Evolutionary conservation across 139 green algal genomes (phyloP).

Genomic region (Nannochloris sp.): DNA sequence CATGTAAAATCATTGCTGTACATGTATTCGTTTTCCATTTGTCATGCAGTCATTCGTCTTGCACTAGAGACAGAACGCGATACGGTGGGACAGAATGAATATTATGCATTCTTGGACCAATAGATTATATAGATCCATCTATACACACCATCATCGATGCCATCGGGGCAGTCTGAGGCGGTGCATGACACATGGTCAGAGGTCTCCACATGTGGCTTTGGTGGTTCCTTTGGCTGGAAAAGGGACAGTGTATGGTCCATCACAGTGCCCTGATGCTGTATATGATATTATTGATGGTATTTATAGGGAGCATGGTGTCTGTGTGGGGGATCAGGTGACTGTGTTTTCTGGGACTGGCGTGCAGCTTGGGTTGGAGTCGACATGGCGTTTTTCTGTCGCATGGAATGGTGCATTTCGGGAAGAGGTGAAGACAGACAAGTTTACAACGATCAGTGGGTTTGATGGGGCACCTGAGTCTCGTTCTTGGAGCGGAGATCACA

Average conservation of each 20-base stretch:
- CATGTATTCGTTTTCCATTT: too few species aligned
- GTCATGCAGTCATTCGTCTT: too few species aligned
- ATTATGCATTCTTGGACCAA: too few species aligned
- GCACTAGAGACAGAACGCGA: too few species aligned
- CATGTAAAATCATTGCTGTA: too few species aligned
- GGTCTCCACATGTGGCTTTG: neutral
- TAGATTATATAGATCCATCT: too few species aligned
- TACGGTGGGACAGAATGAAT: too few species aligned
- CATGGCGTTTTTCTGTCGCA: conserved; percentile 4
- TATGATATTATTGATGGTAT: neutral
- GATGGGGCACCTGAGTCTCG: neutral
- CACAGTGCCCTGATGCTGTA: neutral
- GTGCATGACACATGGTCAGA: neutral
- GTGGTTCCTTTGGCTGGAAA: neutral
- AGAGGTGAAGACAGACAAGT: neutral
- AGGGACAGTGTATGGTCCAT: neutral
- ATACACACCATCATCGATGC: too few species aligned
- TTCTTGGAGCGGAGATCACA: conserved; percentile 4
- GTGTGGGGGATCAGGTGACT: neutral
- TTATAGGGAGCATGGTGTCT: neutral
- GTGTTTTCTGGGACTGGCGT: conserved; percentile 7
- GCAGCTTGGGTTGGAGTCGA: conserved; percentile 7
- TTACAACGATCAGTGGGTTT: neutral
- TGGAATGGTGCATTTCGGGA: conserved; percentile 10
- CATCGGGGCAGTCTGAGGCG: neutral